These are phyloP conservation scores for Cytospora paraplurivora DNA, from an alignment of 2,329 filamentous ascomycete genomes.

Conservation along the genomic window DNA sequence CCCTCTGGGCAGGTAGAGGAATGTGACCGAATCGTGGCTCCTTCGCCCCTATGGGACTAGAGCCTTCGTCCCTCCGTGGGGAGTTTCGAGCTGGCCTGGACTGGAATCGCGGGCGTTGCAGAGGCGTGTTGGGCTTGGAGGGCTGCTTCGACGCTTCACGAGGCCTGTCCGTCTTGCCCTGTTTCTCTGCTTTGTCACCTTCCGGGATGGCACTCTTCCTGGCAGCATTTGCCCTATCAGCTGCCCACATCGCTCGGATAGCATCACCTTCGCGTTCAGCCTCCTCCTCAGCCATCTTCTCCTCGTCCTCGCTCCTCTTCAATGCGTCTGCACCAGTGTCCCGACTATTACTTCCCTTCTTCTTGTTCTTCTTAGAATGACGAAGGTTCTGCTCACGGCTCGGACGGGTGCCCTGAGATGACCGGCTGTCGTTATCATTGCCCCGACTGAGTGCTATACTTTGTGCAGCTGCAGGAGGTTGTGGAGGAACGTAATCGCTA, in stretches of 20 bases:
- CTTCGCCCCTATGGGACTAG: conserved; percentile 32
- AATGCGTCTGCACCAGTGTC: conserved; percentile 23
- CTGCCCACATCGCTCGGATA: conserved; percentile 40
- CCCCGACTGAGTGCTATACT: conserved; percentile 12
- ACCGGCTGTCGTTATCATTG: conserved; percentile 25
- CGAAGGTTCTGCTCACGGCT: conserved; percentile 22
- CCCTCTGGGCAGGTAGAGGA: conserved; percentile 6
- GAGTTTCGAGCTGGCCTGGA: conserved; percentile 19
- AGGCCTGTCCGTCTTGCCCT: conserved; percentile 14
- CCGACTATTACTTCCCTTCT: conserved; percentile 25
- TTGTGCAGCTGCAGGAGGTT: neutral
- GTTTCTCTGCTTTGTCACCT: conserved; percentile 26
- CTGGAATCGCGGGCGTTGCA: conserved; percentile 20
- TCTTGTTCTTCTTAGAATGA: conserved; percentile 29
- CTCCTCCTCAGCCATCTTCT: conserved; percentile 35
- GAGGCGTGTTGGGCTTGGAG: conserved; percentile 27
- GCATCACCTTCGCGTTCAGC: conserved; percentile 36
- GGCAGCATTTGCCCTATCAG: conserved; percentile 34
- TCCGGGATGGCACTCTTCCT: conserved; percentile 34
- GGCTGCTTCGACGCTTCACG: conserved; percentile 14
- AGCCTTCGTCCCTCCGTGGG: conserved; percentile 23
- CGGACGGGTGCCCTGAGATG: conserved; percentile 27
- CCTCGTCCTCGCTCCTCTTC: conserved; percentile 30
- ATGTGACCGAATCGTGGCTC: conserved; percentile 26
- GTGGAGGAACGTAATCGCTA: neutral